Conservation (phyloP, 768 basidiomycete genomes). For the Podaxis sp. region DNA sequence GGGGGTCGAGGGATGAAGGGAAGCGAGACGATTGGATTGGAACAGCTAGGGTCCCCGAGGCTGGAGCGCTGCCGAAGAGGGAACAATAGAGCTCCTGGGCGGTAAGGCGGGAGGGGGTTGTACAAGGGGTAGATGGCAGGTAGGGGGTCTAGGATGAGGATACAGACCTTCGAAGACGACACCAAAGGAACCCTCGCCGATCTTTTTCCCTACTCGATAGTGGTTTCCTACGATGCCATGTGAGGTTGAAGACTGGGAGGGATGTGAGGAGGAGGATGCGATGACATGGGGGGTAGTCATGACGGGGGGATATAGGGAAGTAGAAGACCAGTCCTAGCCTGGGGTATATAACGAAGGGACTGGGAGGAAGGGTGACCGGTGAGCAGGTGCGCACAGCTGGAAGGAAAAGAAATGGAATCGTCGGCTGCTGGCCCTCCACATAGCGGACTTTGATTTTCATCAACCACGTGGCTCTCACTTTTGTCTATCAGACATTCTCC, state of each 20-base stretch:
- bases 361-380: conserved; percentile 17
- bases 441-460: conserved; percentile 25
- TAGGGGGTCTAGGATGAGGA: conserved; percentile 1
- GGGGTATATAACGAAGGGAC: conserved; percentile 19
- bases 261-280: conserved; percentile 69
- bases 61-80: background rate
- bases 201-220: conserved; percentile 95
- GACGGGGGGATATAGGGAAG: conserved; percentile 17
- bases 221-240: conserved; percentile 80
- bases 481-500: background rate
- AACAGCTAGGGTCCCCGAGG: background rate
- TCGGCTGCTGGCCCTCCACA: conserved; percentile 21
- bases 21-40: background rate
- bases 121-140: background rate
- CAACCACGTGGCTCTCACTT: conserved; percentile 7
- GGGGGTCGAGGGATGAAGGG: background rate
- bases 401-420: conserved; percentile 27
- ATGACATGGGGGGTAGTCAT: conserved; percentile 88
- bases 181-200: conserved; percentile 98
- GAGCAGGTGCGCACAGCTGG: conserved; percentile 23
- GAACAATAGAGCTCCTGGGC: background rate
- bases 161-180: conserved; percentile 91
- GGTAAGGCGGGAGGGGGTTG: conserved; percentile 3
- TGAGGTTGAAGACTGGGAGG: conserved; percentile 60
- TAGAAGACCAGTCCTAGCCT: conserved; percentile 22